Percentiles rank a stretch among this genome's conserved stretches.
phyloP scores from a whole-genome alignment of 106 monocot species.

The Dendrobium nobile region DNA sequence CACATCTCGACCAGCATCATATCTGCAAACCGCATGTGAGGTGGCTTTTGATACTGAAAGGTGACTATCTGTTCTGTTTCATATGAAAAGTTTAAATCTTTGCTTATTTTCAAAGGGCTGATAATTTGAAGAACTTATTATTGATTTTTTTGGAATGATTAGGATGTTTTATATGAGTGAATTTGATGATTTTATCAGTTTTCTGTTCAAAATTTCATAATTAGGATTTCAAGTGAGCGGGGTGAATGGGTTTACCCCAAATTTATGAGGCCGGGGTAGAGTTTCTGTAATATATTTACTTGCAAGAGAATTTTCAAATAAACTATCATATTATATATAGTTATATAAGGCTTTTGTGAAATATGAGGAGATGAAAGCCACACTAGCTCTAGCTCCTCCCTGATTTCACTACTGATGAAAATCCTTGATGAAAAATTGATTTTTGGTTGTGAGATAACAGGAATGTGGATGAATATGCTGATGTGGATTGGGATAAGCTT shows the following conservation, averaged over 20 bases:
- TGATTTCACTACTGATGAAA: not conserved
- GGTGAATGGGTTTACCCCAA: too few species aligned
- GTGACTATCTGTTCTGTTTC: not conserved
- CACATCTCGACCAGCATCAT: constrained; percentile 10
- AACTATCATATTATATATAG: too few species aligned
- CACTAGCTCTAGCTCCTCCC: too few species aligned
- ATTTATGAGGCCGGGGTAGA: too few species aligned
- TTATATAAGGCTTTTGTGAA: too few species aligned
- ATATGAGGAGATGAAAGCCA: too few species aligned
- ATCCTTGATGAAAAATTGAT: not conserved
- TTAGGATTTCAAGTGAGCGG: not conserved
- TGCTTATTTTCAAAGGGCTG: not conserved
- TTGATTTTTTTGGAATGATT: not conserved
- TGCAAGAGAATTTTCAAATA: not conserved
- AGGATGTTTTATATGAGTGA: not conserved
- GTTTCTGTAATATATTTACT: not conserved
- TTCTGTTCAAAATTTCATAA: not conserved
- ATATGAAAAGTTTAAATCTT: not conserved
- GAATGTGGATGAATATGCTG: constrained; percentile 27
- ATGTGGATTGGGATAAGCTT: constrained; percentile 55
- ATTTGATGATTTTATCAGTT: not conserved
- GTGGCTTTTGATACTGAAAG: constrained; percentile 1
- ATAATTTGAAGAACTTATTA: not conserved
- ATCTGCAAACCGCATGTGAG: constrained; percentile 6
- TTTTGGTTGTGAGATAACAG: constrained; percentile 5